A percentile compares a stretch with the other conserved stretches of the same genome.
Evolutionary conservation across 2,329 filamentous ascomycete species (phyloP).

Genomic region (Scedosporium minutisporum): DNA sequence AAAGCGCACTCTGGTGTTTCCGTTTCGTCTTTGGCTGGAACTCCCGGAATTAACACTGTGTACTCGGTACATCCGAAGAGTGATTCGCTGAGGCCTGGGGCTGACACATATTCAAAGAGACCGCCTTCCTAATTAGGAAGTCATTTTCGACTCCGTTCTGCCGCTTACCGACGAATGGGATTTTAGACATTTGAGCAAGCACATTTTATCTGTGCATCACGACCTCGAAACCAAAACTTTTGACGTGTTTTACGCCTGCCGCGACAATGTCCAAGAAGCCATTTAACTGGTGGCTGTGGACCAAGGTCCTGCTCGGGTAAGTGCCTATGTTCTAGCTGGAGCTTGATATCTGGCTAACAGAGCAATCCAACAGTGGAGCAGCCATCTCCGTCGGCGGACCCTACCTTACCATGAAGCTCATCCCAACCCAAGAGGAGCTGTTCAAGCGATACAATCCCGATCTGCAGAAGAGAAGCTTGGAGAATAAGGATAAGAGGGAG

Average conservation of each 20-base stretch:
- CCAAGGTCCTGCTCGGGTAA: conserved; percentile 66
- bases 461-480: conserved; percentile 79
- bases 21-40: no score
- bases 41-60: no score
- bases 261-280: conserved; percentile 9
- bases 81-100: no score
- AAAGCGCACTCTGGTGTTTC: no score
- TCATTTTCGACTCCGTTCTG: background rate
- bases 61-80: no score
- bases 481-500: conserved; percentile 63
- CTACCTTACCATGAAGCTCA: conserved; percentile 67
- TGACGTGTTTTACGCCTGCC: background rate
- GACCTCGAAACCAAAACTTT: background rate
- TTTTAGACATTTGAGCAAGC: background rate
- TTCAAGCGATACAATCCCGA: conserved; percentile 91
- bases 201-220: background rate
- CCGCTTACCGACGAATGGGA: background rate
- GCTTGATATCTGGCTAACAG: conserved; percentile 7
- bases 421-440: conserved; percentile 83
- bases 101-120: background rate
- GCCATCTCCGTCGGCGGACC: conserved; percentile 74
- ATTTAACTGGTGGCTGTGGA: conserved; percentile 39
- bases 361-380: conserved; percentile 46
- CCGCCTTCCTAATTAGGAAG: background rate
- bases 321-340: conserved; percentile 19